Percentiles rank a stretch among this genome's conserved stretches.
Conservation (phyloP, 2,329 filamentous ascomycete genomes). For the Endocalyx cinctus region DNA sequence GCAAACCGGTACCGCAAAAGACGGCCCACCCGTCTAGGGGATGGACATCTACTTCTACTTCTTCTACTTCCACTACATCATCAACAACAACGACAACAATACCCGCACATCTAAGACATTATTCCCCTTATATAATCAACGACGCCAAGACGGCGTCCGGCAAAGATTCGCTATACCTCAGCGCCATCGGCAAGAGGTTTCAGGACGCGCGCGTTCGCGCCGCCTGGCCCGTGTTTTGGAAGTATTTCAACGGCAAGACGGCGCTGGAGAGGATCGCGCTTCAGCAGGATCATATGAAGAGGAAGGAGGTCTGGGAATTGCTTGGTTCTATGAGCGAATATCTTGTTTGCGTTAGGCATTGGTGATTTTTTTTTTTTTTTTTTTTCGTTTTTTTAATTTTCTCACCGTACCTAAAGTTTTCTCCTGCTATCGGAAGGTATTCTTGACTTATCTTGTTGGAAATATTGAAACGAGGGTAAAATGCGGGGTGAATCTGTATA, state of each 20-base stretch:
- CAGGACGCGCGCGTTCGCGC: slow-evolving; percentile 40
- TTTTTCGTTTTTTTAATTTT: background rate
- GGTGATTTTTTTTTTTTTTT: slow-evolving; percentile 42
- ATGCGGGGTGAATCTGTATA: too few relatives aligned
- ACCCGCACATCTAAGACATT: slow-evolving; percentile 52
- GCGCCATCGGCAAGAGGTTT: slow-evolving; percentile 53
- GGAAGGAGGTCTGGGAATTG: slow-evolving; percentile 71
- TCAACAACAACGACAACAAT: too few relatives aligned
- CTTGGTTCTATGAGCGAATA: slow-evolving; percentile 63
- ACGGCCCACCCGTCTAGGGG: slow-evolving; percentile 55
- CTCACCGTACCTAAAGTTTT: background rate
- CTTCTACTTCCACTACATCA: too few relatives aligned
- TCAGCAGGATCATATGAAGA: slow-evolving; percentile 73
- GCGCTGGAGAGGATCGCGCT: slow-evolving; percentile 82
- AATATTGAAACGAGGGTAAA: too few relatives aligned
- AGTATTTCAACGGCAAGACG: slow-evolving; percentile 83
- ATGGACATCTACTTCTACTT: too few relatives aligned
- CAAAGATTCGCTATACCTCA: slow-evolving; percentile 68
- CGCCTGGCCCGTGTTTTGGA: slow-evolving; percentile 69
- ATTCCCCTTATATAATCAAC: slow-evolving; percentile 65
- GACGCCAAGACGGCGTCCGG: slow-evolving; percentile 76
- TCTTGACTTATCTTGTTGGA: too few relatives aligned
- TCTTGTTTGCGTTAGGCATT: slow-evolving; percentile 64
- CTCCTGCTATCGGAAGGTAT: slow-evolving; percentile 6
- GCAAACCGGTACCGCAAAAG: slow-evolving; percentile 41